These are phyloP conservation scores for Wallacemonas collosoma DNA, from an alignment of 208 protist species.

Conservation along the genomic window DNA sequence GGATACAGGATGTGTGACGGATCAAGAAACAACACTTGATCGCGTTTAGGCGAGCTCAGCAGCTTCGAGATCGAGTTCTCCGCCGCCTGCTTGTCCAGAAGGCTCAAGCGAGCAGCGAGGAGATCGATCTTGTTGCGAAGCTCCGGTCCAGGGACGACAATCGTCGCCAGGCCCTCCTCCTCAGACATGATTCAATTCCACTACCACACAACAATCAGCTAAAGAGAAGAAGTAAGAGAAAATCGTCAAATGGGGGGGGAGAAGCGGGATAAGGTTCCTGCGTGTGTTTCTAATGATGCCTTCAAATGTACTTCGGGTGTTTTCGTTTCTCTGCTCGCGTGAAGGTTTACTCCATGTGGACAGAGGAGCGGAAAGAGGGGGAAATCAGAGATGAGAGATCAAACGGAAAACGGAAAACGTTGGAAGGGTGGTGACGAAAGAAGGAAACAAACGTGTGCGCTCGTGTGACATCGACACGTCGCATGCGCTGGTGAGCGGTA, in stretches of 20 bases:
- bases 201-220: background rate
- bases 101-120: constrained; percentile 72
- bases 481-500: too few species aligned
- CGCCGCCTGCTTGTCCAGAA: constrained; percentile 67
- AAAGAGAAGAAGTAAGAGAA: constrained; percentile 14
- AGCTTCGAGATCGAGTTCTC: constrained; percentile 87
- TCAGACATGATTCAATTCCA: constrained; percentile 35
- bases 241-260: background rate
- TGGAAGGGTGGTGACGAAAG: too few species aligned
- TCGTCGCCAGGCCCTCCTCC: constrained; percentile 57
- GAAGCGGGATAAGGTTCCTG: background rate
- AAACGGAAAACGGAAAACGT: too few species aligned
- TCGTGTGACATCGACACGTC: too few species aligned
- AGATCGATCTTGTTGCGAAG: constrained; percentile 74
- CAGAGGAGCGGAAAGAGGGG: background rate
- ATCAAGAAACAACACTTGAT: constrained; percentile 81
- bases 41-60: constrained; percentile 68
- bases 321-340: background rate
- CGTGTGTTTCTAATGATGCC: background rate
- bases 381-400: background rate
- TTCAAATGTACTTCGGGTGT: background rate
- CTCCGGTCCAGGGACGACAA: constrained; percentile 84
- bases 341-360: too few species aligned
- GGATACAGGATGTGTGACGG: constrained; percentile 89
- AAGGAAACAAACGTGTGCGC: too few species aligned